These are phyloP conservation scores for Microstroma glucosiphilum DNA, from an alignment of 1,284 basidiomycete species.

Conservation along the genomic window DNA sequence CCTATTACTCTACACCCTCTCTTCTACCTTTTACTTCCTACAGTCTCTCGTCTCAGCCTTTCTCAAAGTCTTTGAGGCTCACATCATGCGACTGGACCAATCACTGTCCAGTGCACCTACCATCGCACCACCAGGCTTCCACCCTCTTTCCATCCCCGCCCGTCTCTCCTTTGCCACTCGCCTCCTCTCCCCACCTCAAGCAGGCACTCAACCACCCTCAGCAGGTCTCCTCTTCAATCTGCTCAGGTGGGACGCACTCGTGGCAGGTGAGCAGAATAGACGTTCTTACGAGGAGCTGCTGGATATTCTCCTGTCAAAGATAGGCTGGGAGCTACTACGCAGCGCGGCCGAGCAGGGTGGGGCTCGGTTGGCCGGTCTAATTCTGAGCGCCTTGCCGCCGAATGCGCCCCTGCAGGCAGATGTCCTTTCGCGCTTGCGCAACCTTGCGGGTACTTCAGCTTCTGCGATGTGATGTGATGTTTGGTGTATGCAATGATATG, in stretches of 20 bases:
- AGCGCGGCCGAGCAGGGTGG: too few species aligned
- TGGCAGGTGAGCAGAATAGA: not conserved
- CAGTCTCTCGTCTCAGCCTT: conserved; percentile 2
- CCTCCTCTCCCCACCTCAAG: conserved; percentile 1
- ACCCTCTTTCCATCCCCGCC: conserved; percentile 3
- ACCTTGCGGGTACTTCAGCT: too few species aligned
- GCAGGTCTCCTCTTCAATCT: conserved; percentile 3
- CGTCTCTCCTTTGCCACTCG: not conserved
- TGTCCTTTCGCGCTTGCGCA: too few species aligned
- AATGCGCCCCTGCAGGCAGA: too few species aligned
- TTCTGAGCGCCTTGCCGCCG: too few species aligned
- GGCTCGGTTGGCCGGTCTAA: too few species aligned
- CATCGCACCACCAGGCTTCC: not conserved
- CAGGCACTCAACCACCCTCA: not conserved
- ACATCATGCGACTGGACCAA: conserved; percentile 1
- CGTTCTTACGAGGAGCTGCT: not conserved
- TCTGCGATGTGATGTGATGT: too few species aligned
- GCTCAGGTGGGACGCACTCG: not conserved
- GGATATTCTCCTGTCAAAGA: not conserved
- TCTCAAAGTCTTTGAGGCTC: not conserved
- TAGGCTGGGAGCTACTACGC: not conserved
- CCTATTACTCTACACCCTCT: not conserved
- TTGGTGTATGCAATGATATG: too few species aligned
- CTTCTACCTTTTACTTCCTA: not conserved
- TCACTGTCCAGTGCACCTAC: not conserved